Evolutionary conservation across 257 asterid species (phyloP).

Genomic region (Salvia hispanica): DNA sequence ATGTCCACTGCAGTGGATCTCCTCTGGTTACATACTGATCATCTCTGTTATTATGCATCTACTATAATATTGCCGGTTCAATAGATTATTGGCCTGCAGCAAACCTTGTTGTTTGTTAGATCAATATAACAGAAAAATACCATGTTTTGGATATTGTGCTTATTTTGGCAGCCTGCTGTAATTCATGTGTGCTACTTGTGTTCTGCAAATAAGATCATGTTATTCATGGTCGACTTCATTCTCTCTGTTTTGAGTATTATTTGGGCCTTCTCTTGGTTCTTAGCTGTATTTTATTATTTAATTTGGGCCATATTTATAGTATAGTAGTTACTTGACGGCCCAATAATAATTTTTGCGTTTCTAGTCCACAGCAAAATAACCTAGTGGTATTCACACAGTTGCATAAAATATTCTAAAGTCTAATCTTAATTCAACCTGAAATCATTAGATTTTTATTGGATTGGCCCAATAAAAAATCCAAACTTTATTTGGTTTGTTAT

Average conservation of each 20-base stretch:
- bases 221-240: no score
- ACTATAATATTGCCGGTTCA: constrained; percentile 30
- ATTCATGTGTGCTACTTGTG: constrained; percentile 2
- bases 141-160: background rate
- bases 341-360: background rate
- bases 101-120: background rate
- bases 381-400: background rate
- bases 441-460: no score
- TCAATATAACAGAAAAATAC: no score
- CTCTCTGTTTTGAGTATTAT: no score
- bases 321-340: background rate
- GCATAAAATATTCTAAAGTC: background rate
- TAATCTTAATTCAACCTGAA: no score
- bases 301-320: background rate
- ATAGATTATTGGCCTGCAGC: constrained; percentile 29
- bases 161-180: constrained; percentile 6
- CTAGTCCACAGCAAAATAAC: background rate
- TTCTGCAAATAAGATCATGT: no score
- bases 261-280: background rate
- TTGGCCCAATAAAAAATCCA: no score
- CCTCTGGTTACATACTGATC: constrained; percentile 69
- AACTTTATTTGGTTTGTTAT: no score
- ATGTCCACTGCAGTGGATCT: constrained; percentile 83
- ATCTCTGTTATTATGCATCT: constrained; percentile 11
- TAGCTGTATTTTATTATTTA: background rate